Conservation (phyloP, 495 filamentous ascomycete species). For the Bacidia gigantensis region DNA sequence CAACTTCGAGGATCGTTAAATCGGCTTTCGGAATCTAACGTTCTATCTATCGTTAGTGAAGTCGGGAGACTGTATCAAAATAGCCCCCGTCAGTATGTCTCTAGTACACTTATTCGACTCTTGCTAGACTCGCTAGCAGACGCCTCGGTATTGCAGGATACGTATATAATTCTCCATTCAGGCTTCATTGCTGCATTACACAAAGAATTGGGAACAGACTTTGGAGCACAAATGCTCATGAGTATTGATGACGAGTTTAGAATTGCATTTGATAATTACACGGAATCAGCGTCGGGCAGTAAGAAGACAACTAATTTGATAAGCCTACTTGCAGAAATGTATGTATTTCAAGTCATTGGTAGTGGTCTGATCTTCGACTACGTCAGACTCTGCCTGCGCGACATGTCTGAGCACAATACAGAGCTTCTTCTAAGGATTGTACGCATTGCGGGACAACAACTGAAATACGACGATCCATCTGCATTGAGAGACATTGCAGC, state of each 20-base stretch:
- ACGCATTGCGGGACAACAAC: conserved; percentile 62
- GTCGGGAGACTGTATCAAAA: conserved; percentile 71
- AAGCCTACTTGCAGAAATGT: conserved; percentile 71
- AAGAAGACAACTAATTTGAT: conserved; percentile 72
- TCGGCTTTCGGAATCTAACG: conserved; percentile 77
- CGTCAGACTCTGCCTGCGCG: conserved; percentile 57
- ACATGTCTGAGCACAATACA: conserved; percentile 77
- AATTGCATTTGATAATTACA: conserved; percentile 35
- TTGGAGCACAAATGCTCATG: conserved; percentile 75
- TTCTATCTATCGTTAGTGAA: conserved; percentile 66
- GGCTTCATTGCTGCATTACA: conserved; percentile 82
- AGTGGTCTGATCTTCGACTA: conserved; percentile 80
- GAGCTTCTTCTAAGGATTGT: conserved; percentile 80
- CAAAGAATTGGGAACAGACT: conserved; percentile 71
- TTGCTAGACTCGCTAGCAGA: conserved; percentile 66
- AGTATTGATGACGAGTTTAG: conserved; percentile 59
- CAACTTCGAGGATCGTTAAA: conserved; percentile 84
- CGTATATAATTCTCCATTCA: conserved; percentile 78
- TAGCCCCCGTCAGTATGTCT: conserved; percentile 71
- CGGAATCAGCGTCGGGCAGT: conserved; percentile 33
- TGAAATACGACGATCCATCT: conserved; percentile 81
- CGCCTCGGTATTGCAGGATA: conserved; percentile 60
- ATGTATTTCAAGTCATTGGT: conserved; percentile 80
- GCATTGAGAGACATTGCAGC: conserved; percentile 84
- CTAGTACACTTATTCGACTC: conserved; percentile 58